phyloP scores from a whole-genome alignment of 495 filamentous ascomycete genomes.

The Stereocaulon alpinum region DNA sequence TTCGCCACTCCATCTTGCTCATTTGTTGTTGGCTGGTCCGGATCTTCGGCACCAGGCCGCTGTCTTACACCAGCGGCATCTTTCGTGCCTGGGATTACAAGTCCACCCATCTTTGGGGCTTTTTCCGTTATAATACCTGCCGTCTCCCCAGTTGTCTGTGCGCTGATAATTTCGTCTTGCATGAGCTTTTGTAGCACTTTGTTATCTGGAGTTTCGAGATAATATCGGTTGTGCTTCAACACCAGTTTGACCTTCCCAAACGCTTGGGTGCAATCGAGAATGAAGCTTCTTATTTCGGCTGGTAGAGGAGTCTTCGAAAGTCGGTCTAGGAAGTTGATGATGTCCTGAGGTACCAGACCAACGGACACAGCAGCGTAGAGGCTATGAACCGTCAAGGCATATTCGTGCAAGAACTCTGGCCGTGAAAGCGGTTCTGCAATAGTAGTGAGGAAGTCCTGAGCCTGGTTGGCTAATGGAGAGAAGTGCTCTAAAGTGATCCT shows the following conservation, averaged over 20 bases:
- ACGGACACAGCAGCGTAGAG: conserved; percentile 92
- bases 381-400: conserved; percentile 80
- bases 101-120: conserved; percentile 76
- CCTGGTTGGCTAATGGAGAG: conserved; percentile 70
- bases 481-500: conserved; percentile 95
- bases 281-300: conserved; percentile 64
- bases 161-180: conserved; percentile 58
- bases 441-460: conserved; percentile 89
- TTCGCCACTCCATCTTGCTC: conserved; percentile 22
- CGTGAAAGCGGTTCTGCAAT: conserved; percentile 89
- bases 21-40: conserved; percentile 28
- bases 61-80: conserved; percentile 81
- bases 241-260: conserved; percentile 96
- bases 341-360: conserved; percentile 76
- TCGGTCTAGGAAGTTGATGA: conserved; percentile 75
- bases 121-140: conserved; percentile 66
- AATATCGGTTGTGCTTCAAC: conserved; percentile 86
- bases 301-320: conserved; percentile 81
- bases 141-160: conserved; percentile 50
- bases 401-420: conserved; percentile 84
- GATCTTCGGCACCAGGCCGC: conserved; percentile 34
- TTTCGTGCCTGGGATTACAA: conserved; percentile 91
- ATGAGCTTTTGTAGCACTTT: conserved; percentile 74
- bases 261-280: conserved; percentile 71
- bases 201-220: conserved; percentile 82